Evolutionary conservation across 2,329 filamentous ascomycete genomes (phyloP), one percentile per base, ranked within the genome.

Genomic region (Penicillium decumbens): DNA sequence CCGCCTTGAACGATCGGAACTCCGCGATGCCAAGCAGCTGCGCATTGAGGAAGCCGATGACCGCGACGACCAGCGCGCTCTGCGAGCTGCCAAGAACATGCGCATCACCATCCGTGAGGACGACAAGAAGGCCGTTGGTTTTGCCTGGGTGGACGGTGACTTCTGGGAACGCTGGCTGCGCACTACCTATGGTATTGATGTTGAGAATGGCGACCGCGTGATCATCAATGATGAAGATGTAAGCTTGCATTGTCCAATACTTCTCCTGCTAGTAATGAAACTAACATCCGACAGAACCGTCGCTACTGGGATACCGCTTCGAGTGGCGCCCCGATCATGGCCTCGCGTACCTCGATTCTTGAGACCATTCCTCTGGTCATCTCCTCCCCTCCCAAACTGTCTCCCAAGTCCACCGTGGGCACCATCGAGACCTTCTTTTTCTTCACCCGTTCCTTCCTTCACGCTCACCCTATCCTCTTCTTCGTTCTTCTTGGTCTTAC

Each of bases 131-230:
- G 88, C 95, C 66, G 90, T 97, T 37, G 82, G 83, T 7, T 98
- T 98, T 71, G 93, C 93, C 10, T 98, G 93, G 93, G 89, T 97
- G 10, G 93, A 98, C 67, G 90, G 91, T 43, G 82, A 89, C 6
- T 97, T 97, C 71, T 98, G 93, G 93, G 91, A 97, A 71, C 82
- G 92, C 54, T 98, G 93, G 93, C 83, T 98, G 57, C 81, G 87
- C 59, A 91, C 86, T n/a, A 96, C 92, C 0, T 98, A 95, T 65
- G 92, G 92, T 47, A 87, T 97, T 59, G 88, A 95, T 61, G 84
- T 93, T 28, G 78, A 77, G 53, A 84, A 93, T 55, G 91, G 92
- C 41, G 93, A 97, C 70, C 83, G 89, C 55, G 88, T 98, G 47
- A 87, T 98, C 51, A 93, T 98, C 73, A 96, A 96, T 60, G 93